Base-by-base conservation (phyloP, 2,329 filamentous ascomycete species). In the Alternaria triticimaculans region DNA sequence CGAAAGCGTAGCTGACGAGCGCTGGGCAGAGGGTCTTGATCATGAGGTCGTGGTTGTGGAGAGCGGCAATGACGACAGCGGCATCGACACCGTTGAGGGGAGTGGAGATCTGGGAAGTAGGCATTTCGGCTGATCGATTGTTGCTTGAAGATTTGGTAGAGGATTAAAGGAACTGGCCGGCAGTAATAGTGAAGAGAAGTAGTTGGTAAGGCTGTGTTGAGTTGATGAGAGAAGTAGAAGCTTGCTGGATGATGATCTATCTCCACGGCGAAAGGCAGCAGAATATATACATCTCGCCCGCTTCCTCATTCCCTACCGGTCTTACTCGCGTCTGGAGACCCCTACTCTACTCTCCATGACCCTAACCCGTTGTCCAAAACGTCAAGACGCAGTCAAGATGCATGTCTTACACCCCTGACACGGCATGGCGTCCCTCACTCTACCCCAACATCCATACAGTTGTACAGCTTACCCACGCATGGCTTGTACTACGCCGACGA, bases 41-140 rank as follows among this genome's bases (percentile, higher is more conserved):
- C 76, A 80, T 80, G 54, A 77, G 68, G 6, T 79, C 78, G 66
- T 80, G 80, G 72, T 79, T 78, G 74, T 81, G 79, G 6, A 81
- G 75, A 18, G 76, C 75, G 51, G 71, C 66, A 59, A 81, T 72
- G 65, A 80, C 73, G 53, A 69, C 58, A 14, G 65, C 51, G 58
- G 67, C 63, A 45, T 67, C 53, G 53, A 78, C 56, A 63, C 68
- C 67, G 54, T 72, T 63, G 49, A 82, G 65, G 37, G 76, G 66
- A 30, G 79, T 82, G 46, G 74, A 73, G 65, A 81, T 72, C 65
- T 71, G 76, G 51, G 78, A 80, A 62, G 77, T 80, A 56, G 79
- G 67, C 78, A 80, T 80, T 51, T 65, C 75, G 65, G 37, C 46
- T 23, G 21, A 23, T 23, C 5, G 21, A 5, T 5, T 11, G 51